Evolutionary conservation across 73 alveolate species (phyloP), one percentile per base, ranked within the genome.

Genomic region (Diophrys sp.): DNA sequence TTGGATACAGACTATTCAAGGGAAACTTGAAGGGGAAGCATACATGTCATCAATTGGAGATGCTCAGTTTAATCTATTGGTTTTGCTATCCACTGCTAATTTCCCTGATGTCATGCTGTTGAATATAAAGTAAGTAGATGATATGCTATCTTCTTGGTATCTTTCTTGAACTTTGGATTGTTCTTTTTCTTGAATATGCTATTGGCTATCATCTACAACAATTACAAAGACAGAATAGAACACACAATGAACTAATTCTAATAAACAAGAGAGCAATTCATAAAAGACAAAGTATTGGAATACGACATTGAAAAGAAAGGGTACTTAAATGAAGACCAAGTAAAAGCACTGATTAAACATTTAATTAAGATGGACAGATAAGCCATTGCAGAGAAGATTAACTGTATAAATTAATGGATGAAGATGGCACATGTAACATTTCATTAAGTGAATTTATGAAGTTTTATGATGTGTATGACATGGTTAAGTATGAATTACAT

Each of bases 71-170:
- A 87, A 81, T 34, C 44, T 87, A 69, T 69, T 75, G 1, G 90
- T 87, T 11, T 54, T 87, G 28, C 28, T 87, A 14, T 81, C 94
- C 14, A 87, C 94, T 2, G 71, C 94, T 2, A 87, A 87, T 73
- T 74, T 29, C 72, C 94, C 94, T 1, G 94, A 87, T 72, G 67
- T 87, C 24, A 87, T 87, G 94, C 77, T 87, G 67, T 90, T 11
- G 88, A 90, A 8, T 87, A 81, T 57, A 70, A 87, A 1, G 53
- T 74, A 27, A 29, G 33, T 1, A 57, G 88, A 31, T 56, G 67
- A 26, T 56, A 71, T 29, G 29, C 78, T 68, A 1, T 81, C 23
- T 87, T 70, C 77, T 87, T 87, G 31, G 75, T 87, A 1, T 5
- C 68, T 1, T 87, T 66, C 31, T 54, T 87, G 27, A 54, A 79